phyloP scores from a whole-genome alignment of 495 filamentous ascomycete genomes.

The Darksidea phi region DNA sequence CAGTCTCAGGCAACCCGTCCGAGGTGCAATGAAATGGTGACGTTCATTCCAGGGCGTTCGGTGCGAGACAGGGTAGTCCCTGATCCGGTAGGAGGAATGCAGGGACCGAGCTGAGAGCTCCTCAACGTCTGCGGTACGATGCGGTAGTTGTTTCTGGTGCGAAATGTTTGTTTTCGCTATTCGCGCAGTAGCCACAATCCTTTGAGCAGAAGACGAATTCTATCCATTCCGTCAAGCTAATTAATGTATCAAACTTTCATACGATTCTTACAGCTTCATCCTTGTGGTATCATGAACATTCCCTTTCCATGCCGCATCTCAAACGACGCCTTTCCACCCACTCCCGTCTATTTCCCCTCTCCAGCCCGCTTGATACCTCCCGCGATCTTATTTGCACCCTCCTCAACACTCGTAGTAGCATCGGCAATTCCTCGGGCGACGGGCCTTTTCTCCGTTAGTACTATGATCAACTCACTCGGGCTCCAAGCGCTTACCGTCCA shows the following conservation, averaged over 20 bases:
- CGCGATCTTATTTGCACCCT: constrained; percentile 55
- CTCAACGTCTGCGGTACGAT: not conserved
- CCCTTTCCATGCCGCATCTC: not conserved
- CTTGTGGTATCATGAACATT: not conserved
- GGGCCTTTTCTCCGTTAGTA: constrained; percentile 37
- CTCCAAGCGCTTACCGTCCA: constrained; percentile 44
- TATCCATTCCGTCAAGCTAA: too few species aligned
- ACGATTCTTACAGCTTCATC: too few species aligned
- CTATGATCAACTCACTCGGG: too few species aligned
- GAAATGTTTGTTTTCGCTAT: too few species aligned
- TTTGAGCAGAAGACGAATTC: too few species aligned
- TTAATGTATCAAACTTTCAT: too few species aligned
- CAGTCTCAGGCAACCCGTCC: too few species aligned
- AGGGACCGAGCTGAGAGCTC: not conserved
- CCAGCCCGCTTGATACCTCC: constrained; percentile 69
- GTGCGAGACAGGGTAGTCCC: too few species aligned
- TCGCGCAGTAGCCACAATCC: too few species aligned
- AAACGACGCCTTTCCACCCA: not conserved
- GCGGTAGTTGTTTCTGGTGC: too few species aligned
- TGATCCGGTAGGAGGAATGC: not conserved
- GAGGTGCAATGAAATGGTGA: too few species aligned
- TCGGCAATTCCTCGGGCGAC: constrained; percentile 65
- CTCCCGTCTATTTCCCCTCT: constrained; percentile 55
- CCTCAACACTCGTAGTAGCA: constrained; percentile 59
- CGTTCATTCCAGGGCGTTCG: too few species aligned